phyloP scores from a whole-genome alignment of 495 filamentous ascomycete species.

The Trichoderma erinaceum region DNA sequence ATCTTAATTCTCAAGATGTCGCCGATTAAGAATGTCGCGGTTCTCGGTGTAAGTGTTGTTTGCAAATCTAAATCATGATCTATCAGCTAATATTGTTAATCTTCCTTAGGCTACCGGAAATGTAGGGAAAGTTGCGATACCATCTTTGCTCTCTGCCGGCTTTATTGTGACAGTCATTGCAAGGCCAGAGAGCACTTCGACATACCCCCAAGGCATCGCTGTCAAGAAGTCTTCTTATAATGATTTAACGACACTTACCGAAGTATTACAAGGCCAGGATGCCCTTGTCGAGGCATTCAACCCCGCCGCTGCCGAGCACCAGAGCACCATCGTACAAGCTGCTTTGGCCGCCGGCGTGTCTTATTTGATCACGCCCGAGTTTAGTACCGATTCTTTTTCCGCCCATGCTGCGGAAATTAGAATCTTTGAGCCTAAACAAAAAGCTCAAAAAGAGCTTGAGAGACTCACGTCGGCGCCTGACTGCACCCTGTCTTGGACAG shows the following conservation, averaged over 20 bases:
- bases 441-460: constrained; percentile 2
- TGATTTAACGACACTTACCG: background rate
- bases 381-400: background rate
- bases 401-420: background rate
- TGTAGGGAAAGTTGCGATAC: background rate
- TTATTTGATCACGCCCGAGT: background rate
- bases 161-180: background rate
- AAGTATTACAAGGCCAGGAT: background rate
- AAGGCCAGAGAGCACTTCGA: background rate
- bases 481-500: background rate
- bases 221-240: background rate
- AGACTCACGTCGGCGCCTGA: background rate
- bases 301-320: background rate
- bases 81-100: background rate
- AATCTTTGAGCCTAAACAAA: constrained; percentile 7
- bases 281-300: constrained; percentile 3
- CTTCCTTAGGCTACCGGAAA: background rate
- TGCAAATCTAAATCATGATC: too few species aligned
- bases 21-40: background rate
- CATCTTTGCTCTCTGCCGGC: background rate
- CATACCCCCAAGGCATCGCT: background rate
- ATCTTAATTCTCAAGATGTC: background rate
- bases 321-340: background rate
- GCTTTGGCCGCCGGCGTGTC: background rate
- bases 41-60: background rate